Evolutionary conservation across 2,329 filamentous ascomycete species (phyloP), one percentile per base, ranked within the genome.

Genomic region (Sporothrix protearum): DNA sequence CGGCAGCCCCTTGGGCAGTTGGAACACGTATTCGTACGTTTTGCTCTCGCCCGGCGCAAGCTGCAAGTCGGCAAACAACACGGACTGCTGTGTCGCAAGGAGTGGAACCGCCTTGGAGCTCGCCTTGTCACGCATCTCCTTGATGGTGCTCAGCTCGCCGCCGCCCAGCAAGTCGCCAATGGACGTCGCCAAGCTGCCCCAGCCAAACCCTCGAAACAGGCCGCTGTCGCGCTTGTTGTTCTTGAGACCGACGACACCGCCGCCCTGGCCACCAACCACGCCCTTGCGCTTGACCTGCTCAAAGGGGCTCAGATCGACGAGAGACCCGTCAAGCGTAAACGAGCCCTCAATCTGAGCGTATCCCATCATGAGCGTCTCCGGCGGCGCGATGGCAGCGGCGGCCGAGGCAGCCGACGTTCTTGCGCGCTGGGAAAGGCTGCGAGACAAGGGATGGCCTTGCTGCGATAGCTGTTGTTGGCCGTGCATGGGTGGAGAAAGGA

Each of bases 211-310:
- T 67, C 92, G 90, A 76, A 97, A 88, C 63, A 98, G 86, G 1
- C 94, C 91, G 76, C 89, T 93, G 68, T 93, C 89, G 72, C 89
- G 87, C 79, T 93, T 96, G 1, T n/a, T 69, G 19, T 87, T 86
- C 75, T 96, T 92, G 10, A 97, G 83, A 12, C 93, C 93, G 67
- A 97, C 89, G 1, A 97, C 93, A 45, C 94, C 93, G 57, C 93
- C 93, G 47, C 92, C 93, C 77, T 97, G 93, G 1, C 92, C 92
- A 66, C 93, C 93, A 5, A 97, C 88, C 7, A 97, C 93, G 2
- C 92, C 94, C 81, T 97, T 97, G 72, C 94, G 88, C 80, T 99
- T 99, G 51, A 98, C 94, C 77, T 96, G 93, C 78, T 99, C 96
- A 77, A 99, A 99, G 0, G 92, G 92, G 0, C 89, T 89, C 51